Percentiles rank a stretch among this genome's conserved stretches.
phyloP scores from a whole-genome alignment of 768 basidiomycete genomes.

The Naematelia aurantialba region DNA sequence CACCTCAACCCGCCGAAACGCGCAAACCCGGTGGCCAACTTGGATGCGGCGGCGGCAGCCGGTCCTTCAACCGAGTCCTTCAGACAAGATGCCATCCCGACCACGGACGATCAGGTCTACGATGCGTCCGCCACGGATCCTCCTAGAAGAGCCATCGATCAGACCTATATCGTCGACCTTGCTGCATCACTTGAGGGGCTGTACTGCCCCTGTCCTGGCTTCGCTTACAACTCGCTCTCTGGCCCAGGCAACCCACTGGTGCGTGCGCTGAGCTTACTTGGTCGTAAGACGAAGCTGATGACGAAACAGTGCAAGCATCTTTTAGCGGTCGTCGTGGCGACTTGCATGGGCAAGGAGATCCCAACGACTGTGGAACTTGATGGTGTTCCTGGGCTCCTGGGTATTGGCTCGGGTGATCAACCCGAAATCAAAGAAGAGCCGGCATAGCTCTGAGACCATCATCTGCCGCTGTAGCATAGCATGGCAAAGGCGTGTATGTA shows the following conservation, averaged over 20 bases:
- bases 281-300: background rate
- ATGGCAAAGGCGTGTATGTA: too few species aligned
- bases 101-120: background rate
- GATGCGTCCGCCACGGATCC: background rate
- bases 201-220: slow-evolving; percentile 44
- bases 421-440: background rate
- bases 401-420: slow-evolving; percentile 6
- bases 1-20: slow-evolving; percentile 18
- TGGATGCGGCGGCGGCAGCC: background rate
- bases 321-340: slow-evolving; percentile 30
- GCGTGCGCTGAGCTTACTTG: slow-evolving; percentile 1
- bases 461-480: too few species aligned
- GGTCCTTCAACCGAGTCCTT: background rate
- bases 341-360: slow-evolving; percentile 26
- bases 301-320: slow-evolving; percentile 39
- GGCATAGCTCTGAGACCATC: too few species aligned
- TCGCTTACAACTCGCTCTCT: slow-evolving; percentile 34
- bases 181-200: slow-evolving; percentile 13
- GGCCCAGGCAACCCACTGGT: slow-evolving; percentile 33
- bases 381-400: slow-evolving; percentile 27
- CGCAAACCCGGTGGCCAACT: background rate
- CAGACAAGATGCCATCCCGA: background rate
- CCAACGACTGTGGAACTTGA: slow-evolving; percentile 19
- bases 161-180: background rate
- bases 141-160: background rate